These are phyloP conservation scores for Lenwebbia sp. DNA, from an alignment of 345 rosid species.

Conservation along the genomic window DNA sequence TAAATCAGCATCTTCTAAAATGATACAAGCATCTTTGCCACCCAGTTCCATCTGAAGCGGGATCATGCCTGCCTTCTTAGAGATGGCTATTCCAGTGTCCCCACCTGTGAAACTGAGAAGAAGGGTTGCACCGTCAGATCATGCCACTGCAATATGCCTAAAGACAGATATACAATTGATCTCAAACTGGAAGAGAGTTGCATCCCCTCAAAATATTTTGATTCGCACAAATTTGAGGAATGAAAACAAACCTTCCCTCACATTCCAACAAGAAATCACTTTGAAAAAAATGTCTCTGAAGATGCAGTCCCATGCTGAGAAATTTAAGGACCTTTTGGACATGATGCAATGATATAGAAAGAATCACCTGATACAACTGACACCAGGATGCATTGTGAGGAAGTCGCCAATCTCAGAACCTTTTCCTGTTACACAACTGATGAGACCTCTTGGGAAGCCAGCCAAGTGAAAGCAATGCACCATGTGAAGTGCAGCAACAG, in stretches of 20 bases:
- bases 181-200: background rate
- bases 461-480: slow-evolving; percentile 98
- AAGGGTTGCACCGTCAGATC: background rate
- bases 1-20: slow-evolving; percentile 91
- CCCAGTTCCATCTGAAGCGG: slow-evolving; percentile 99
- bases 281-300: background rate
- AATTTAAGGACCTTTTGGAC: background rate
- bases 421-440: slow-evolving; percentile 87
- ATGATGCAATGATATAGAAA: background rate
- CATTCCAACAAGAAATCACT: background rate
- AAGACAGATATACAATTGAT: background rate
- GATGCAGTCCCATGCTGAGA: background rate
- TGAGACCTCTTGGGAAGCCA: slow-evolving; percentile 93
- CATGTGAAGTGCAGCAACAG: slow-evolving; percentile 95
- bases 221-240: background rate
- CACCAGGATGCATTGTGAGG: slow-evolving; percentile 95
- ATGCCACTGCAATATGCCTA: background rate
- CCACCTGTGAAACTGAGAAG: slow-evolving; percentile 85
- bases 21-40: slow-evolving; percentile 97
- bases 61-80: slow-evolving; percentile 92
- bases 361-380: slow-evolving; percentile 80
- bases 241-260: background rate
- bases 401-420: slow-evolving; percentile 99
- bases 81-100: slow-evolving; percentile 85
- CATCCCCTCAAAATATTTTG: background rate